phyloP scores from a whole-genome alignment of 257 asterid genomes.

The Solanum paucissectum region DNA sequence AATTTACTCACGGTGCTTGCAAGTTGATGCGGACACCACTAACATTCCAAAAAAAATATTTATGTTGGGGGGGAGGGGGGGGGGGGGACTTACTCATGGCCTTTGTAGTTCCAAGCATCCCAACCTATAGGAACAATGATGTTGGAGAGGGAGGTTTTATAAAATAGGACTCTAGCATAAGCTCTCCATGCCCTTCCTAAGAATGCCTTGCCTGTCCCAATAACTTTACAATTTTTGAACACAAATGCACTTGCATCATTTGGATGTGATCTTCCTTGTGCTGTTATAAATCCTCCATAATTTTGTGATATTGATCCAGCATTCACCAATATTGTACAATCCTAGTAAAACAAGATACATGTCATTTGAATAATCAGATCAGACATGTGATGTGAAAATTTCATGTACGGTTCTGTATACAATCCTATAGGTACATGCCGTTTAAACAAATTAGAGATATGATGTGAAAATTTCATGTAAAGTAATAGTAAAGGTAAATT shows the following conservation, averaged over 20 bases:
- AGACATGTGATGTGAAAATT: neutral
- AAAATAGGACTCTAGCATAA: constrained; percentile 1
- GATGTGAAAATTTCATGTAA: neutral
- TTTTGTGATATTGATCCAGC: neutral
- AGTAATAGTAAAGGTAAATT: too few species aligned
- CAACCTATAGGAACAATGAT: constrained; percentile 5
- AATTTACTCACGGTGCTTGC: neutral
- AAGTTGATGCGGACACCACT: neutral
- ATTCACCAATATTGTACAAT: constrained; percentile 18
- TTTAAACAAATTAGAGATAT: neutral
- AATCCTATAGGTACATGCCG: neutral
- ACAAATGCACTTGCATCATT: constrained; percentile 3
- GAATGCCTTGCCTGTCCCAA: neutral
- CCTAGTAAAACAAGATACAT: constrained; percentile 1
- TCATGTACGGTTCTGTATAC: neutral
- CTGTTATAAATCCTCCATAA: constrained; percentile 23
- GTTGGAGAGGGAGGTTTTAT: neutral
- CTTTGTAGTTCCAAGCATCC: constrained; percentile 8
- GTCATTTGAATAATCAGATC: neutral
- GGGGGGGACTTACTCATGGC: neutral
- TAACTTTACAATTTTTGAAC: neutral
- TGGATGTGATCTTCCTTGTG: constrained; percentile 19
- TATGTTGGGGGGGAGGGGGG: neutral
- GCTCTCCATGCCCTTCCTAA: constrained; percentile 10
- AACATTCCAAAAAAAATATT: neutral